These are phyloP conservation scores for Trametes punicea DNA, from an alignment of 768 basidiomycete species.

Conservation along the genomic window DNA sequence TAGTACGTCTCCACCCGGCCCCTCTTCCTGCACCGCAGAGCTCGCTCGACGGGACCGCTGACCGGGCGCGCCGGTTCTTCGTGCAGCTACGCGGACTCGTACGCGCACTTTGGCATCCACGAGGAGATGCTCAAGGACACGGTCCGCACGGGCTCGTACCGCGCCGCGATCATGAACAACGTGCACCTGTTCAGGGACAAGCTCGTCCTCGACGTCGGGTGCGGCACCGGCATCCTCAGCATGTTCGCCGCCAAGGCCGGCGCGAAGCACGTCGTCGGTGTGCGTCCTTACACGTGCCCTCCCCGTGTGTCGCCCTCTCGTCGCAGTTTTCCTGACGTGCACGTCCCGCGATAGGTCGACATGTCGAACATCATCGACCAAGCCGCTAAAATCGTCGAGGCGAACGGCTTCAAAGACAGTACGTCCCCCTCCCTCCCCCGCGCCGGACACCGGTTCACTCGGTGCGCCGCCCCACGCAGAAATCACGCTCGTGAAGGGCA, in stretches of 20 bases:
- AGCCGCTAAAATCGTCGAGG: conserved; percentile 93
- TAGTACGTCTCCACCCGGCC: conserved; percentile 52
- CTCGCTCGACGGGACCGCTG: conserved; percentile 13
- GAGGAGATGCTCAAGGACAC: conserved; percentile 99
- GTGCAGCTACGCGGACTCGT: conserved; percentile 91
- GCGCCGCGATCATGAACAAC: conserved; percentile 92
- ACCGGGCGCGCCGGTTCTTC: conserved; percentile 7
- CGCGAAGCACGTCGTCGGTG: conserved; percentile 90
- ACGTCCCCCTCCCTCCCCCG: conserved; percentile 31
- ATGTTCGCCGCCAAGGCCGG: conserved; percentile 99
- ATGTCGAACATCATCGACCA: conserved; percentile 99
- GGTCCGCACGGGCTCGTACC: conserved; percentile 94
- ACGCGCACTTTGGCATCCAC: conserved; percentile 96
- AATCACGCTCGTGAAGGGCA: conserved; percentile 96
- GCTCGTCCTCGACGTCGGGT: conserved; percentile 96
- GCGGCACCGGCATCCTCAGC: conserved; percentile 95
- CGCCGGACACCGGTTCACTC: background rate
- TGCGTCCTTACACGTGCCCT: conserved; percentile 36
- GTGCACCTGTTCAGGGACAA: conserved; percentile 94
- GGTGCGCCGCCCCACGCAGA: conserved; percentile 39
- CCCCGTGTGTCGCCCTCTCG: background rate
- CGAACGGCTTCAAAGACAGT: conserved; percentile 97
- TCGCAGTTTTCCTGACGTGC: background rate
- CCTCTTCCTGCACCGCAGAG: conserved; percentile 27
- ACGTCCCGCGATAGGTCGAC: conserved; percentile 67